Conservation (phyloP, 208 protist genomes). For the Leishmania guyanensis region DNA sequence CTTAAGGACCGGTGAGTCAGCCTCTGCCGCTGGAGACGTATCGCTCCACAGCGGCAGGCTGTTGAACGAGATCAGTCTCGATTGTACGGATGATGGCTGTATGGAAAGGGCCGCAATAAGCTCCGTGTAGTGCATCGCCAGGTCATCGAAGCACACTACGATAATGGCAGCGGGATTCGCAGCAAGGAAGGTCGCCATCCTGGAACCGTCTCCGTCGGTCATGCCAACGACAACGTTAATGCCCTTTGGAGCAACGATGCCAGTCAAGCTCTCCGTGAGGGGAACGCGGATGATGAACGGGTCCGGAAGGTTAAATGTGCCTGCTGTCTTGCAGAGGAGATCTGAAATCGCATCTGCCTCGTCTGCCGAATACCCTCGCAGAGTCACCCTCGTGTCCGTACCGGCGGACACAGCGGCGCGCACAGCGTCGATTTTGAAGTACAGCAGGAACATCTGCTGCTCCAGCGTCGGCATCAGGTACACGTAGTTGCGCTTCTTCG, state of each 20-base stretch:
- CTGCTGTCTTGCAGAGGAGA: slow-evolving; percentile 13
- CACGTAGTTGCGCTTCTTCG: slow-evolving; percentile 21
- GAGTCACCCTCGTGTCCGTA: not conserved
- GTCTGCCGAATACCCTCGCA: slow-evolving; percentile 3
- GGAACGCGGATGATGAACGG: not conserved
- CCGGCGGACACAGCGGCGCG: not conserved
- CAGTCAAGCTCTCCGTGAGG: not conserved
- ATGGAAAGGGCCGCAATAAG: slow-evolving; percentile 19
- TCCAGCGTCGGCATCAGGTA: slow-evolving; percentile 33
- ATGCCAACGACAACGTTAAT: slow-evolving; percentile 15
- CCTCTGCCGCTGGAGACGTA: slow-evolving; percentile 13
- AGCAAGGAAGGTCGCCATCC: slow-evolving; percentile 25
- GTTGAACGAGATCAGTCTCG: slow-evolving; percentile 36
- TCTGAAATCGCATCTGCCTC: not conserved
- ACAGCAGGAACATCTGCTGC: slow-evolving; percentile 39
- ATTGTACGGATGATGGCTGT: slow-evolving; percentile 10
- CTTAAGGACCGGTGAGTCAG: slow-evolving; percentile 9
- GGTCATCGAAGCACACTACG: slow-evolving; percentile 38
- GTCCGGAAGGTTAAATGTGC: slow-evolving; percentile 10
- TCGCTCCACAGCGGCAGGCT: slow-evolving; percentile 54
- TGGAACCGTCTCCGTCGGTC: not conserved
- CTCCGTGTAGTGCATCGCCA: slow-evolving; percentile 33
- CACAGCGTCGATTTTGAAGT: not conserved
- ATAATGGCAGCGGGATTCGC: slow-evolving; percentile 18
- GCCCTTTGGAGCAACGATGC: not conserved